Evolutionary conservation across 2,329 filamentous ascomycete genomes (phyloP), one percentile per base, ranked within the genome.

Genomic region (Colletotrichum sp.): DNA sequence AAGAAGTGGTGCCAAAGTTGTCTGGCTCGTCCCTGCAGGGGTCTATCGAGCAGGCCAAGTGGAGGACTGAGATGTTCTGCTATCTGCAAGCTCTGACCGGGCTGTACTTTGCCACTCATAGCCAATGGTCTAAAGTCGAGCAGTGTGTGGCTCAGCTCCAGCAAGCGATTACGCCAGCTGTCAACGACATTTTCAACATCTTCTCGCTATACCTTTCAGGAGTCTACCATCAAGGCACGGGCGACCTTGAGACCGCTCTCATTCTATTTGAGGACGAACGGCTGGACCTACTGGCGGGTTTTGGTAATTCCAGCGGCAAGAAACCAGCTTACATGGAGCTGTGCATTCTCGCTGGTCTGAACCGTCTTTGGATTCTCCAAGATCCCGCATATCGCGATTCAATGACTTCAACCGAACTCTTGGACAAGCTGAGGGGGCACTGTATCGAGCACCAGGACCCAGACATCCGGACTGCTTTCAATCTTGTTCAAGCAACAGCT

Each of bases 401-500:
- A 65, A 85, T 87, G 48, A 87, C 90, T 30, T 92, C 93, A 16
- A 86, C 89, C 3, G 85, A 88, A 10, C 84, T 96, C 9, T 87
- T 97, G 30, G 89, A 92, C 48, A 88, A 90, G 63, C 86, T 98
- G 7, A 90, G 93, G 68, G 89, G 91, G 1, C 87, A 94, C 66
- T 97, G 95, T 83, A 84, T 87, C 21, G 88, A 90, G 70, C 94
- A 96, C 81, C 89, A 90, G 48, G 96, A 95, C 83, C 89, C 91
- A 79, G 94, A 96, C 79, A 92, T 98, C 72, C 90, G 91, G 77
- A 93, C 94, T 36, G 95, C 95, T 1, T 96, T 94, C 86, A 92
- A 94, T 80, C 89, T 98, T 13, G 89, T 96, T 72, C 90, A 92
- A 78, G 94, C 95, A 7, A 92, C 93, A 4, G 89, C 94, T 7